Conservation (phyloP, 2,329 filamentous ascomycete species). For the Cercospora canescens region DNA sequence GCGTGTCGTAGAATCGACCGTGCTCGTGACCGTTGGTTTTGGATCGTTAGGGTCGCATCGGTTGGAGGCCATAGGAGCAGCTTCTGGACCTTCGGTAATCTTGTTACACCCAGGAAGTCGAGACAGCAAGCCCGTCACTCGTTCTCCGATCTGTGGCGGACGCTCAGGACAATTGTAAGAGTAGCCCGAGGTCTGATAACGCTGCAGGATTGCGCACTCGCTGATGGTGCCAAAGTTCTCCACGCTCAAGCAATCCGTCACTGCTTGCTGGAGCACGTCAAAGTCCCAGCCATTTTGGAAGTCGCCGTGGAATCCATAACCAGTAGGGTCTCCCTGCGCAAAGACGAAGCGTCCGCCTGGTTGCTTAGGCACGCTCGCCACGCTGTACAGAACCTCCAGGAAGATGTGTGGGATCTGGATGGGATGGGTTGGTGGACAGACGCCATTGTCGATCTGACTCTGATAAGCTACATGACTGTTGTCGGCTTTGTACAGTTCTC, state of each 20-base stretch:
- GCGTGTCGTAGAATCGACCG: conserved; percentile 32
- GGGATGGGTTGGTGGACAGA: conserved; percentile 43
- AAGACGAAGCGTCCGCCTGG: conserved; percentile 46
- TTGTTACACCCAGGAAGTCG: conserved; percentile 39
- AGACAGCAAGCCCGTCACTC: conserved; percentile 30
- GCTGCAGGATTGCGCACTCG: conserved; percentile 36
- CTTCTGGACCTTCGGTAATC: conserved; percentile 34
- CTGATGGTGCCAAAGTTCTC: conserved; percentile 37
- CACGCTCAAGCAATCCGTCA: conserved; percentile 38
- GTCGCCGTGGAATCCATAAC: conserved; percentile 57
- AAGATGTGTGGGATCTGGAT: conserved; percentile 43
- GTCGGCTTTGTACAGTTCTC: conserved; percentile 40
- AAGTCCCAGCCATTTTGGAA: conserved; percentile 54
- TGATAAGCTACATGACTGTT: conserved; percentile 45
- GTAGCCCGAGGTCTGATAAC: conserved; percentile 31
- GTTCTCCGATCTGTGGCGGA: conserved; percentile 34
- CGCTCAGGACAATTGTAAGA: conserved; percentile 34
- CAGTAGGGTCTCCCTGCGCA: conserved; percentile 50
- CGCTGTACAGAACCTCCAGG: conserved; percentile 41
- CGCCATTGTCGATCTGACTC: conserved; percentile 41
- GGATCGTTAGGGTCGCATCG: conserved; percentile 29
- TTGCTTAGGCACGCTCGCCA: conserved; percentile 37
- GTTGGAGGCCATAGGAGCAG: conserved; percentile 32
- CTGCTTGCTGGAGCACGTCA: conserved; percentile 41
- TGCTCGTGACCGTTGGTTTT: conserved; percentile 29